A percentile compares a stretch with the other conserved stretches of the same genome.
phyloP scores from a whole-genome alignment of 2,329 filamentous ascomycete genomes.

The Alternaria ventricosa region DNA sequence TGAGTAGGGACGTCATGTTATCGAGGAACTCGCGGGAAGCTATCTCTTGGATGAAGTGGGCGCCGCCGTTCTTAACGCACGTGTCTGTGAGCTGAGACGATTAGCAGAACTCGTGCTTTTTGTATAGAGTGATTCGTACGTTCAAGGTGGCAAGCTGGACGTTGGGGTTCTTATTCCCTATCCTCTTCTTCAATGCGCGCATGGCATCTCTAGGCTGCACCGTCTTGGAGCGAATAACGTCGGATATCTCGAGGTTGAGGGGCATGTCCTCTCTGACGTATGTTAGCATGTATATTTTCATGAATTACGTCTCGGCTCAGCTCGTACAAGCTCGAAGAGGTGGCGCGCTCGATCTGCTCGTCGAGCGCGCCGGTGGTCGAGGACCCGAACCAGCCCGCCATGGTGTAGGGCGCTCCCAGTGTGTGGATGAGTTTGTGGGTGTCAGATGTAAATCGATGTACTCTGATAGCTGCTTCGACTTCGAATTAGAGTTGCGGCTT shows the following conservation, averaged over 20 bases:
- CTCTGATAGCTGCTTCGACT: too few species aligned
- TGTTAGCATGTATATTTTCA: constrained; percentile 24
- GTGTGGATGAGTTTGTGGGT: background rate
- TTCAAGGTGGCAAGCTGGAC: constrained; percentile 94
- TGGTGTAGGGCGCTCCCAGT: constrained; percentile 52
- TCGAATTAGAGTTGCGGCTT: background rate
- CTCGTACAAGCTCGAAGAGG: constrained; percentile 83
- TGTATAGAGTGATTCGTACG: constrained; percentile 57
- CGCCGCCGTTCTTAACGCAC: constrained; percentile 96
- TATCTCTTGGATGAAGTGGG: constrained; percentile 93
- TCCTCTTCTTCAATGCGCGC: constrained; percentile 90
- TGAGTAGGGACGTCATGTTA: constrained; percentile 88
- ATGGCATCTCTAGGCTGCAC: constrained; percentile 98
- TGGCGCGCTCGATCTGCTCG: constrained; percentile 95
- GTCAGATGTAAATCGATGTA: background rate
- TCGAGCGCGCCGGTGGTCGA: constrained; percentile 90
- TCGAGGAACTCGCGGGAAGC: constrained; percentile 98
- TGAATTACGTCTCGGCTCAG: too few species aligned
- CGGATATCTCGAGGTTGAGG: constrained; percentile 96
- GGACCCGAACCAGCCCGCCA: constrained; percentile 92
- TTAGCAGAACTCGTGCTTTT: constrained; percentile 14
- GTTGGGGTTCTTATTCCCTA: constrained; percentile 98
- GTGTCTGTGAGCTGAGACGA: constrained; percentile 82
- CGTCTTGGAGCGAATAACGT: constrained; percentile 95
- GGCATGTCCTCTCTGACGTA: constrained; percentile 85